These are phyloP conservation scores for Pezizomycotina sp. DNA, from an alignment of 2,329 filamentous ascomycete genomes.

Conservation along the genomic window DNA sequence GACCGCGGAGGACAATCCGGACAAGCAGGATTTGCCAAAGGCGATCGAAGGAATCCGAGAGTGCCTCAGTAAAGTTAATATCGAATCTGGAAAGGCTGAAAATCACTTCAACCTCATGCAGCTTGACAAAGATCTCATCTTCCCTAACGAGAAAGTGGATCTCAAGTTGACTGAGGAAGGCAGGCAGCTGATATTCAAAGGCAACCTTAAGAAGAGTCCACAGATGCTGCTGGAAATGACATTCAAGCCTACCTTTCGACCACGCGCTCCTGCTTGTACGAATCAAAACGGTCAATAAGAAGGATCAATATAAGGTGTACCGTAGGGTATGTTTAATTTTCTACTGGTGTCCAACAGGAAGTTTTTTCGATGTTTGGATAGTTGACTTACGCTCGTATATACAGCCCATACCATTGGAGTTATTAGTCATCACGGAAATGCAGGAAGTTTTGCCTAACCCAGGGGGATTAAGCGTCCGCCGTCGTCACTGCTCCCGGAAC, in stretches of 20 bases:
- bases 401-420: conserved; percentile 77
- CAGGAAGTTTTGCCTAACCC: conserved; percentile 75
- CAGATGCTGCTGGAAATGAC: conserved; percentile 37
- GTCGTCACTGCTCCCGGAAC: conserved; percentile 58
- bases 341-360: not conserved
- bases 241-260: conserved; percentile 94
- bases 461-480: conserved; percentile 75
- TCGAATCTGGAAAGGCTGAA: conserved; percentile 90
- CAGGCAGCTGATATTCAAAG: conserved; percentile 86
- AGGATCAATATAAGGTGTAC: conserved; percentile 88
- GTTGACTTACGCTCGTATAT: conserved; percentile 3
- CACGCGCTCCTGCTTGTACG: conserved; percentile 85
- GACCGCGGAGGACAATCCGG: conserved; percentile 72
- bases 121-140: conserved; percentile 80
- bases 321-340: conserved; percentile 40
- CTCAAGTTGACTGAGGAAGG: conserved; percentile 86
- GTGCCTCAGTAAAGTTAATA: conserved; percentile 73
- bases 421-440: conserved; percentile 91
- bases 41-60: conserved; percentile 76
- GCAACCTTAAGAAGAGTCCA: conserved; percentile 83
- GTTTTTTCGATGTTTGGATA: conserved; percentile 3
- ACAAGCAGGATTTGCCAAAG: conserved; percentile 82
- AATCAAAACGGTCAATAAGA: conserved; percentile 80
- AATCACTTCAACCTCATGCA: conserved; percentile 92
- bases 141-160: conserved; percentile 82